Evolutionary conservation across 495 filamentous ascomycete species (phyloP).

Genomic region (Neurospora sp.): DNA sequence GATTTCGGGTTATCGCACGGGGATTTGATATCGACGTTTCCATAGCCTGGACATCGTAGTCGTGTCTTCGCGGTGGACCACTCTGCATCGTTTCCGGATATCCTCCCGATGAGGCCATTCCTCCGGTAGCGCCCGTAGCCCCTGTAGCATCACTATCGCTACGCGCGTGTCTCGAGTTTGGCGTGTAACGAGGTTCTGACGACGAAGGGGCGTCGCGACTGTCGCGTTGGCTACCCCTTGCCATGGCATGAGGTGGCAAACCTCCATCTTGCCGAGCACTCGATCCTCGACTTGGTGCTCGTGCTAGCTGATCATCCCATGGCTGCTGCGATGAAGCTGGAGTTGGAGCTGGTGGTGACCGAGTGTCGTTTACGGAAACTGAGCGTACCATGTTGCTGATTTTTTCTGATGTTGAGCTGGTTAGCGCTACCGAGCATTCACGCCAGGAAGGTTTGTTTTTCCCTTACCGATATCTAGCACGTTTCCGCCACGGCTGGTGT

Average conservation of each 20-base stretch:
- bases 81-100: constrained; percentile 58
- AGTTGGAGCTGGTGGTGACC: constrained; percentile 40
- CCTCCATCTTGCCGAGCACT: constrained; percentile 26
- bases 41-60: constrained; percentile 95
- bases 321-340: constrained; percentile 27
- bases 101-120: constrained; percentile 62
- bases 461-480: constrained; percentile 77
- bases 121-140: constrained; percentile 11
- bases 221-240: constrained; percentile 30
- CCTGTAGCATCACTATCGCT: constrained; percentile 54
- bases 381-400: constrained; percentile 90
- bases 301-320: constrained; percentile 39
- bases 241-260: constrained; percentile 7
- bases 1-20: constrained; percentile 65
- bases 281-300: constrained; percentile 41
- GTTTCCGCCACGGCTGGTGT: constrained; percentile 92
- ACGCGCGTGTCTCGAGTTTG: constrained; percentile 57
- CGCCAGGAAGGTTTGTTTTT: background rate
- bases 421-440: constrained; percentile 2
- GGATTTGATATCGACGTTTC: constrained; percentile 75
- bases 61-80: constrained; percentile 61
- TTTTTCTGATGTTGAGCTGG: constrained; percentile 55
- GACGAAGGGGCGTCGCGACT: constrained; percentile 44
- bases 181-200: constrained; percentile 50
- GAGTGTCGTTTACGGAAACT: constrained; percentile 57